These are phyloP conservation scores for Erodium trifolium DNA, from an alignment of 441 rosid genomes.

Conservation along the genomic window DNA sequence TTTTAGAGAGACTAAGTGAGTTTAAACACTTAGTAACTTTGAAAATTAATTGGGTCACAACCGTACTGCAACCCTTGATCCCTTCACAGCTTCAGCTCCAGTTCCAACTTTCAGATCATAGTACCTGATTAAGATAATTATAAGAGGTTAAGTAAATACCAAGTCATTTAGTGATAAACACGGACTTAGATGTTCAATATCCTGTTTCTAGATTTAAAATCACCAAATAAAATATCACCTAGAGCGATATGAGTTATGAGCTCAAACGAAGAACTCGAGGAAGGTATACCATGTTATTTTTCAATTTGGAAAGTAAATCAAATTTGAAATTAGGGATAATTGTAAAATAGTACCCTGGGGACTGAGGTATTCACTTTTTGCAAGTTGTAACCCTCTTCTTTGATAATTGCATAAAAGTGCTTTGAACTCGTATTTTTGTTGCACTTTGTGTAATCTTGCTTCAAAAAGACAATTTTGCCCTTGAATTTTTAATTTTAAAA, in stretches of 20 bases:
- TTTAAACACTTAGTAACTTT: slow-evolving; percentile 10
- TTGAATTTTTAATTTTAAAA: too few species aligned
- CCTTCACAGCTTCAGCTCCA: slow-evolving; percentile 69
- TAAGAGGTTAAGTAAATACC: slow-evolving; percentile 20
- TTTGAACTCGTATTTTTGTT: too few species aligned
- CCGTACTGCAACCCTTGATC: slow-evolving; percentile 97
- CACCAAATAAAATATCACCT: slow-evolving; percentile 7
- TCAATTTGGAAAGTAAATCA: background rate
- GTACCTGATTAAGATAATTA: slow-evolving; percentile 42
- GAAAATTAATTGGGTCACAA: slow-evolving; percentile 50
- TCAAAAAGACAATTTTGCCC: too few species aligned
- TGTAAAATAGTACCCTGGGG: too few species aligned
- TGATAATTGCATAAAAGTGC: too few species aligned
- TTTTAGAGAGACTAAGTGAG: background rate
- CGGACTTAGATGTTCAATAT: background rate
- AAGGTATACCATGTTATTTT: background rate
- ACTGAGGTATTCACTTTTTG: too few species aligned
- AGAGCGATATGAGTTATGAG: background rate
- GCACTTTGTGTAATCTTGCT: too few species aligned
- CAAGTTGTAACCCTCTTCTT: too few species aligned
- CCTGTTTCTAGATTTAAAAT: slow-evolving; percentile 2
- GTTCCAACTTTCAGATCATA: slow-evolving; percentile 81
- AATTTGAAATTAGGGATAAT: background rate
- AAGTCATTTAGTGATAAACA: background rate
- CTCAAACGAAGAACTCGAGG: background rate